These are phyloP conservation scores for Tubosaeta brunneosetosa DNA, from an alignment of 768 basidiomycete species.

Conservation along the genomic window DNA sequence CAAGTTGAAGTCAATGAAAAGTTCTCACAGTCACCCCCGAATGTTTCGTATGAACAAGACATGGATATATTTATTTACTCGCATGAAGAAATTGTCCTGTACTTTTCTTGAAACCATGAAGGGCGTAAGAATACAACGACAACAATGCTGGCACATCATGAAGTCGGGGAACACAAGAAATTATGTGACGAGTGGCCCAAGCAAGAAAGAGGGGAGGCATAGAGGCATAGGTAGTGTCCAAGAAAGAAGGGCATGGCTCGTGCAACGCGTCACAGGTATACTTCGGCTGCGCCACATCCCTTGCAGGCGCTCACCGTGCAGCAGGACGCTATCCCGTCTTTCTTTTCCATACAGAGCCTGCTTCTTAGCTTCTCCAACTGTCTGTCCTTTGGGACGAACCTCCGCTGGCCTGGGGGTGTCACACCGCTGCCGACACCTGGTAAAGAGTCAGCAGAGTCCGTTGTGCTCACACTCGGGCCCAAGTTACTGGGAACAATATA, in stretches of 20 bases:
- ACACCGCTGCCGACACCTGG: constrained; percentile 7
- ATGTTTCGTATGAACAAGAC: constrained; percentile 3
- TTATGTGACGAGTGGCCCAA: constrained; percentile 17
- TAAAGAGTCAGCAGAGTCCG: constrained; percentile 9
- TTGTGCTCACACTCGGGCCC: constrained; percentile 6
- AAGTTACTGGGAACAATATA: constrained; percentile 19
- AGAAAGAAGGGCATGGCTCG: constrained; percentile 9
- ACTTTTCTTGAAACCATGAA: constrained; percentile 10
- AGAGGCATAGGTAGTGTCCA: constrained; percentile 9
- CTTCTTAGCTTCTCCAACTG: constrained; percentile 61
- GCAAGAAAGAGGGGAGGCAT: constrained; percentile 17
- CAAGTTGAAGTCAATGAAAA: neutral
- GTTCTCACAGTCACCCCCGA: constrained; percentile 19
- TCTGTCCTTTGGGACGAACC: constrained; percentile 57
- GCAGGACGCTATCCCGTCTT: constrained; percentile 15
- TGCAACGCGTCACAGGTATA: constrained; percentile 26
- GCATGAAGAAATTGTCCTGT: constrained; percentile 29
- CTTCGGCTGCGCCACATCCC: constrained; percentile 20
- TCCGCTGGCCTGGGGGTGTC: constrained; percentile 22
- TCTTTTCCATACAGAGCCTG: constrained; percentile 44
- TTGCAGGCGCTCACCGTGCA: constrained; percentile 27
- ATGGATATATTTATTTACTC: constrained; percentile 22
- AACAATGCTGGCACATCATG: constrained; percentile 26
- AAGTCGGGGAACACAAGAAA: constrained; percentile 13
- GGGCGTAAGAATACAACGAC: constrained; percentile 28